Evolutionary conservation across 176 grass and related monocot species (phyloP), one percentile per base, ranked within the genome.

Genomic region (Melocanna baccifera): DNA sequence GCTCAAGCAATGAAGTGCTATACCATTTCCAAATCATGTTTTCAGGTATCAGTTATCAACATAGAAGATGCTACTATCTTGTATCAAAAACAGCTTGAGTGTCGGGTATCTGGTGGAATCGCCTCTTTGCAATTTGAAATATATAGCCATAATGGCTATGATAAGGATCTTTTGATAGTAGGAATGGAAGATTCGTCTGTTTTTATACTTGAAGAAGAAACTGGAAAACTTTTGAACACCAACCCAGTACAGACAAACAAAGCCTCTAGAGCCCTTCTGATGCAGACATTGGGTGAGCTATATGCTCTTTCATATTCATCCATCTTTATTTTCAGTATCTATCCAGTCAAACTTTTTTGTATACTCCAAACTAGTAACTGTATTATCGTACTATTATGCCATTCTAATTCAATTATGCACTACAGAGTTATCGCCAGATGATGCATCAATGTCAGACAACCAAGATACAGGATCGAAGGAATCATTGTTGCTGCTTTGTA

Each of bases 51-150:
- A 42, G 84, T 99, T 83, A 81, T 99, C 57, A 81, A 94, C 48
- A 47, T 91, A 83, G 93, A 99, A 81, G 90, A 92, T 56, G 78
- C 75, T 39, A 71, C 78, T 18, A 88, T 96, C 71, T 70, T 99
- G 84, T 99, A 99, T 75, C 93, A 96, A 78, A 94, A 99, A 69
- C 96, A 99, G 80, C 82, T 94, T 55, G 91, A 95, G 75, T 83
- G 93, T 58, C 89, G 90, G 58, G 43, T 94, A 42, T 88, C 87
- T 85, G 91, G 86, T 79, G 96, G 93, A 75, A 90, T 99, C 12
- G 51, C 78, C 45, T 96, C 89, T 78, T 92, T 99, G 88, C 91
- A 91, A 71, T 99, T 99, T 89, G 89, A 94, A 86, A 92, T 70
- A 7, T 91, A 83, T 81, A 77, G 82, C 47, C 83, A 90, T 42